Percentiles rank a stretch among this genome's conserved stretches.
phyloP scores from a whole-genome alignment of 306 rosid species.

The Castanea sativa region DNA sequence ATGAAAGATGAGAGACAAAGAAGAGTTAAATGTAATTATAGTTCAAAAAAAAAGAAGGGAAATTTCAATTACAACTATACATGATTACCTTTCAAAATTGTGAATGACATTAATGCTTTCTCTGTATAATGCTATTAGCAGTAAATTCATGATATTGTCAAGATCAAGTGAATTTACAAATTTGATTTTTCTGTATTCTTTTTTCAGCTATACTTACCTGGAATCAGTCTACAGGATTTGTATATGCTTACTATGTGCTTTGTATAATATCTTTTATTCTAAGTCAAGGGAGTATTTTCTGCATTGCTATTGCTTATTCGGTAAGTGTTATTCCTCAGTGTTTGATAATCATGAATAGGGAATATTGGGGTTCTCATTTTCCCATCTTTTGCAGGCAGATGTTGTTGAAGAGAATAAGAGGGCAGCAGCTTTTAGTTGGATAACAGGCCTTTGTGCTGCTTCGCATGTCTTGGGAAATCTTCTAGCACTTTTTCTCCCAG shows the following conservation, averaged over 20 bases:
- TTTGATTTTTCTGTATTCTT: not conserved
- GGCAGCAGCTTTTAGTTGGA: conserved; percentile 61
- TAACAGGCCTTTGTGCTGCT: conserved; percentile 59
- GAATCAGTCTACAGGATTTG: conserved; percentile 50
- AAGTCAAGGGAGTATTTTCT: conserved; percentile 71
- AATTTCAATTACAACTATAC: too few relatives aligned
- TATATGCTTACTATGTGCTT: conserved; percentile 59
- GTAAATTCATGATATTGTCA: too few relatives aligned
- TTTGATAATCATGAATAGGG: conserved; percentile 3
- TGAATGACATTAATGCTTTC: too few relatives aligned
- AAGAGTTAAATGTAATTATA: too few relatives aligned
- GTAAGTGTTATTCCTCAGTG: conserved; percentile 29
- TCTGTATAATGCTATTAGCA: too few relatives aligned
- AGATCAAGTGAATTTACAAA: not conserved
- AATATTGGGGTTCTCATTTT: conserved; percentile 9
- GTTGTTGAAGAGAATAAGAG: conserved; percentile 48
- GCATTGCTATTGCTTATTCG: conserved; percentile 58
- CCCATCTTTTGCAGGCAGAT: conserved; percentile 50
- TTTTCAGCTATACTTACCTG: conserved; percentile 53
- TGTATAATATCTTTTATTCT: conserved; percentile 55
- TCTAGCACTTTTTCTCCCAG: conserved; percentile 59
- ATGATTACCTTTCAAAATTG: not conserved
- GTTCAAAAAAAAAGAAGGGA: too few relatives aligned
- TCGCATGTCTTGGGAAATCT: conserved; percentile 59
- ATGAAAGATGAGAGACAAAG: too few relatives aligned